phyloP scores from a whole-genome alignment of 352 stramenopile genomes.

The Halophytophthora batemanensis region DNA sequence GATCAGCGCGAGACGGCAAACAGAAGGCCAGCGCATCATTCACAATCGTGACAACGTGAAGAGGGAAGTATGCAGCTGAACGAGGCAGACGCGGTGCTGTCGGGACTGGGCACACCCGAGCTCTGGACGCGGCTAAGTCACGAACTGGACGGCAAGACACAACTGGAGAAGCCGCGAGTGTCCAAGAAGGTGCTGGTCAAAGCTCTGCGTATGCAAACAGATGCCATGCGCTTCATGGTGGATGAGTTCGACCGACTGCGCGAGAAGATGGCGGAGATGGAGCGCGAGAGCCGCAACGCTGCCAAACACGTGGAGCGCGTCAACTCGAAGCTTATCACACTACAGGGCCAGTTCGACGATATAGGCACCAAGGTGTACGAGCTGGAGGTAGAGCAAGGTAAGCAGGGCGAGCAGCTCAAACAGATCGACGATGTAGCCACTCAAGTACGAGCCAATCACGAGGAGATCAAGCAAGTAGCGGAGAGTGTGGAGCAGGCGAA shows the following conservation, averaged over 20 bases:
- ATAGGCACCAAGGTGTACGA: constrained; percentile 61
- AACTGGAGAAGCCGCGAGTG: constrained; percentile 74
- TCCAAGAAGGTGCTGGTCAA: constrained; percentile 85
- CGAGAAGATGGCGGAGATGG: constrained; percentile 73
- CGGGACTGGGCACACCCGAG: constrained; percentile 69
- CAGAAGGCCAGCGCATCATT: too few species aligned
- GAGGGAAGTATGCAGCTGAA: constrained; percentile 66
- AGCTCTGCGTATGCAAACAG: constrained; percentile 76
- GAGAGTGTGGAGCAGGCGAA: constrained; percentile 45
- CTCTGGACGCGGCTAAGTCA: constrained; percentile 75
- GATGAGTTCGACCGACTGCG: constrained; percentile 82
- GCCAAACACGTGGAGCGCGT: constrained; percentile 79
- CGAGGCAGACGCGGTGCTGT: constrained; percentile 66
- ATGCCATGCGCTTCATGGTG: constrained; percentile 80
- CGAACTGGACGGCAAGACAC: constrained; percentile 77
- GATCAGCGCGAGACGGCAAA: neutral
- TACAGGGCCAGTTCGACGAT: constrained; percentile 74
- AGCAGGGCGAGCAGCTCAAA: constrained; percentile 66
- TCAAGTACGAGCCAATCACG: constrained; percentile 41
- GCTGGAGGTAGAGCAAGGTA: constrained; percentile 51
- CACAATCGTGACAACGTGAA: too few species aligned
- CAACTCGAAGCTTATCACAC: constrained; percentile 71
- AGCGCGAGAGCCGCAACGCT: constrained; percentile 68
- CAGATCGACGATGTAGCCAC: constrained; percentile 65
- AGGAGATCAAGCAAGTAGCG: constrained; percentile 49